phyloP scores from a whole-genome alignment of 2,329 filamentous ascomycete species.

The Xylaria sp. region DNA sequence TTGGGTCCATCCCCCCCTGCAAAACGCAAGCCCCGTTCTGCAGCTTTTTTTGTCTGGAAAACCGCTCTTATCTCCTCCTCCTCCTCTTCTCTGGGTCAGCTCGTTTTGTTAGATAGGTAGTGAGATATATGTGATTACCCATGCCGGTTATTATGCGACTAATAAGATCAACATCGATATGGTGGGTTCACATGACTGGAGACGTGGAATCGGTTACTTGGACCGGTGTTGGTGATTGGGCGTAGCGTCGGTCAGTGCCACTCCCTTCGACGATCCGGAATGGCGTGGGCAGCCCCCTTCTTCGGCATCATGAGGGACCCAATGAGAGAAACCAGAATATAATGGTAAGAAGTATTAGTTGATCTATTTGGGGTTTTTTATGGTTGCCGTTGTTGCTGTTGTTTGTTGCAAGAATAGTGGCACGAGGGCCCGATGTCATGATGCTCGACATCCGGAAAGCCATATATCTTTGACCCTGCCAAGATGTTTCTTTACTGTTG shows the following conservation, averaged over 20 bases:
- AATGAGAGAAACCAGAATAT: background rate
- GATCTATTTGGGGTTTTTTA: too few species aligned
- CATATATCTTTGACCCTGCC: conserved; percentile 28
- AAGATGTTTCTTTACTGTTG: conserved; percentile 20
- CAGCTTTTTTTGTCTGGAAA: conserved; percentile 8
- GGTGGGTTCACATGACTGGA: conserved; percentile 26
- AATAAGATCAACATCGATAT: conserved; percentile 27
- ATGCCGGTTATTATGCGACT: conserved; percentile 29
- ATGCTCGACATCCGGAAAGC: conserved; percentile 20
- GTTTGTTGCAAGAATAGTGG: background rate
- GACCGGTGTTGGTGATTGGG: conserved; percentile 9
- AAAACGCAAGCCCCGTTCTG: background rate
- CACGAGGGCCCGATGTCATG: conserved; percentile 16
- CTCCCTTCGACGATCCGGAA: conserved; percentile 19
- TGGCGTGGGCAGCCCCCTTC: background rate
- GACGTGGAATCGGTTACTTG: conserved; percentile 13
- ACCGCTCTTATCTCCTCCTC: conserved; percentile 16
- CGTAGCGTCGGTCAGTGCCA: conserved; percentile 19
- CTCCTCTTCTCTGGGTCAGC: too few species aligned
- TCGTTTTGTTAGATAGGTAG: background rate
- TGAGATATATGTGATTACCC: background rate
- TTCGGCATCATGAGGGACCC: background rate
- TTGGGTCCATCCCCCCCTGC: background rate
- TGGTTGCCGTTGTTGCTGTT: background rate
- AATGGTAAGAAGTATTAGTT: too few species aligned